These are phyloP conservation scores for Turritis glabra DNA, from an alignment of 345 rosid genomes.

Conservation along the genomic window DNA sequence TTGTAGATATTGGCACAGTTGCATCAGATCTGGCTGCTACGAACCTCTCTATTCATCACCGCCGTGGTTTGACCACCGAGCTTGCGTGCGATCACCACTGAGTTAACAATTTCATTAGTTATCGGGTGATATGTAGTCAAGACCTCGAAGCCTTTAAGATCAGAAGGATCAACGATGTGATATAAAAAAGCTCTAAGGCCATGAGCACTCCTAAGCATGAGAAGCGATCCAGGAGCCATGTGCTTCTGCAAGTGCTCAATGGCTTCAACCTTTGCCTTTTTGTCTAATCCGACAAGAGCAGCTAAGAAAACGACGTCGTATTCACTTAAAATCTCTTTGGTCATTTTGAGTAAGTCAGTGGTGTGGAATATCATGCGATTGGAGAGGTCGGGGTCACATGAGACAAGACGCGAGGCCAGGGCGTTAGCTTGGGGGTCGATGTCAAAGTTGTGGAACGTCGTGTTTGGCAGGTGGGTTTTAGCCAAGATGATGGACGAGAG, in stretches of 20 bases:
- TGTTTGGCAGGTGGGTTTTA: not conserved
- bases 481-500: not conserved
- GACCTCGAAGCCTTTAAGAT: too few relatives aligned
- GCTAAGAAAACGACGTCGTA: not conserved
- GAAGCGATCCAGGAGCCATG: not conserved
- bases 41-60: too few relatives aligned
- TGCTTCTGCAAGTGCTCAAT: not conserved
- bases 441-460: not conserved
- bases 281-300: not conserved
- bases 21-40: too few relatives aligned
- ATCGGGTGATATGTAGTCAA: too few relatives aligned
- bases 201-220: not conserved
- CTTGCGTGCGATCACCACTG: too few relatives aligned
- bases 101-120: too few relatives aligned
- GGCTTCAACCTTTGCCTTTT: not conserved
- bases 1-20: too few relatives aligned
- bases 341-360: not conserved
- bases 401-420: not conserved
- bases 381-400: not conserved
- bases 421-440: not conserved
- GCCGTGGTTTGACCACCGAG: too few relatives aligned
- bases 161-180: too few relatives aligned
- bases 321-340: not conserved
- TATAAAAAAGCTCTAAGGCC: too few relatives aligned
- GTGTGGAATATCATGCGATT: not conserved